Evolutionary conservation across 345 rosid genomes (phyloP).

Genomic region (Sisymbrium irio): DNA sequence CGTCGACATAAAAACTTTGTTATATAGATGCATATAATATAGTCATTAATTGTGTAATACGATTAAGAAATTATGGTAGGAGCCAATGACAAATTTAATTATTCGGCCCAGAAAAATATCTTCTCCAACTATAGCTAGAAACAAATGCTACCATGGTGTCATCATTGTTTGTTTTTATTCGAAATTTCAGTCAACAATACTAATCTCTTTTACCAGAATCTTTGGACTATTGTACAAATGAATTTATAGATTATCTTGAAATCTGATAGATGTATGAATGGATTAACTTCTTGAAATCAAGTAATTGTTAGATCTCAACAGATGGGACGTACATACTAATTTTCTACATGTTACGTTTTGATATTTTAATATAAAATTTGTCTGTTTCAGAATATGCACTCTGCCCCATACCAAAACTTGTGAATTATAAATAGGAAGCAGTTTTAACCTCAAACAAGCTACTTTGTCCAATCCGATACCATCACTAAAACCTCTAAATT

Average conservation of each 20-base stretch:
- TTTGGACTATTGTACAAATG: constrained; percentile 9
- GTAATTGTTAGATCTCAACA: not conserved
- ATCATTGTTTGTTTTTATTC: constrained; percentile 18
- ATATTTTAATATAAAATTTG: not conserved
- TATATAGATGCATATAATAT: not conserved
- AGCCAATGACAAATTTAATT: constrained; percentile 18
- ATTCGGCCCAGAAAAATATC: constrained; percentile 16
- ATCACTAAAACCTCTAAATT: not conserved
- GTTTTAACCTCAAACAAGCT: not conserved
- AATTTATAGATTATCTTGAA: not conserved
- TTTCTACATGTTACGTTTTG: not conserved
- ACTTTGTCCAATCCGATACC: not conserved
- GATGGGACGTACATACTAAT: not conserved
- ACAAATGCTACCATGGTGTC: constrained; percentile 10
- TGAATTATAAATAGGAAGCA: not conserved
- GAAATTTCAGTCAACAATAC: constrained; percentile 18
- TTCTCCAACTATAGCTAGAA: constrained; percentile 27
- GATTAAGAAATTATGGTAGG: not conserved
- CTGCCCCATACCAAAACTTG: not conserved
- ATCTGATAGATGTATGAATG: not conserved
- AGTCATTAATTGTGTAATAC: not conserved
- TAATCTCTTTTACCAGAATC: constrained; percentile 19
- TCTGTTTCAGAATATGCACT: not conserved
- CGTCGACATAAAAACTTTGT: constrained; percentile 28
- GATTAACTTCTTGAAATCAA: not conserved